These are phyloP conservation scores for Boletus patriciae DNA, from an alignment of 768 basidiomycete genomes.

Conservation along the genomic window DNA sequence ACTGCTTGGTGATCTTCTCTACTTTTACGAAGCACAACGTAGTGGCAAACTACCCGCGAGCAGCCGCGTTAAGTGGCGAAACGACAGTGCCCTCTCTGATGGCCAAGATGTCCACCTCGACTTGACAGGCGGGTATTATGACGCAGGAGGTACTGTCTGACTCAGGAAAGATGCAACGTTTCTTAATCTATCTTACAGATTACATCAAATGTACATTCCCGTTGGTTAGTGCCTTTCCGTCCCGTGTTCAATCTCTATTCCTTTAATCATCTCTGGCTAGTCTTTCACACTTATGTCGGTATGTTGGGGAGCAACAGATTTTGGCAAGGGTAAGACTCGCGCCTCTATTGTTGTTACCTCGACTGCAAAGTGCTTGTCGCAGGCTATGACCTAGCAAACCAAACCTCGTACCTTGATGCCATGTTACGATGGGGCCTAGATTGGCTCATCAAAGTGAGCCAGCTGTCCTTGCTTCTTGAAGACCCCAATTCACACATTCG, in stretches of 20 bases:
- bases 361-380: background rate
- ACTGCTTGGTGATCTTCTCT: constrained; percentile 76
- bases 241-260: background rate
- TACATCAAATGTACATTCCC: constrained; percentile 90
- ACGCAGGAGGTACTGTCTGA: constrained; percentile 73
- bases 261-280: constrained; percentile 35
- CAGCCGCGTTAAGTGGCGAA: constrained; percentile 85
- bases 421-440: constrained; percentile 90
- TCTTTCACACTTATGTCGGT: constrained; percentile 82
- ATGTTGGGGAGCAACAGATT: constrained; percentile 89
- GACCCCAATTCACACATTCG: background rate
- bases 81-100: constrained; percentile 75
- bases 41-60: constrained; percentile 67
- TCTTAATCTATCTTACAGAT: constrained; percentile 43
- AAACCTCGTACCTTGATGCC: constrained; percentile 88
- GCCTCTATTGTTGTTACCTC: background rate
- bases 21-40: constrained; percentile 91
- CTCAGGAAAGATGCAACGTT: background rate
- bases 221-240: constrained; percentile 47
- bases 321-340: constrained; percentile 59
- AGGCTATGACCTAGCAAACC: constrained; percentile 84
- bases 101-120: constrained; percentile 74
- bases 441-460: constrained; percentile 84
- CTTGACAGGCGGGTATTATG: constrained; percentile 86
- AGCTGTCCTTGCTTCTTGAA: background rate